phyloP scores from a whole-genome alignment of 2,329 filamentous ascomycete genomes.

The Aspergillus thermomutatus region DNA sequence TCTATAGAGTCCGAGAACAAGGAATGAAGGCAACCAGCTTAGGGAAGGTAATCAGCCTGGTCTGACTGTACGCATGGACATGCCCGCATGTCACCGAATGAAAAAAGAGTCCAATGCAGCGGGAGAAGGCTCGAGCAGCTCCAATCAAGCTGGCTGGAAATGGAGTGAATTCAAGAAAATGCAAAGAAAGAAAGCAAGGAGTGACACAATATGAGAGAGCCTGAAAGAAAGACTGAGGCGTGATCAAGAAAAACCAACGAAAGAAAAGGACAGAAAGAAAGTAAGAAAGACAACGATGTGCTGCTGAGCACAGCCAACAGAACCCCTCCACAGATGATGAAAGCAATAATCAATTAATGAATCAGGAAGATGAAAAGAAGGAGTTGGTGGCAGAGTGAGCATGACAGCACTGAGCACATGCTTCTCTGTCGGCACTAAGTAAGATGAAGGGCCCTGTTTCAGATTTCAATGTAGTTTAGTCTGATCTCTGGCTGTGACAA shows the following conservation, averaged over 20 bases:
- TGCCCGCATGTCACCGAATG: constrained; percentile 19
- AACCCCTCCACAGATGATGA: background rate
- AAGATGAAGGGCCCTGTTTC: constrained; percentile 15
- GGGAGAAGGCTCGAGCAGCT: constrained; percentile 3
- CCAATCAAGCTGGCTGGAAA: background rate
- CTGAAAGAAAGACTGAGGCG: constrained; percentile 1
- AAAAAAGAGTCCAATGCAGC: background rate
- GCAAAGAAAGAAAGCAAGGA: constrained; percentile 2
- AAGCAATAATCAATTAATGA: background rate
- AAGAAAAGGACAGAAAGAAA: constrained; percentile 2
- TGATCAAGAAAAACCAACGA: background rate
- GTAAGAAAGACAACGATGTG: background rate
- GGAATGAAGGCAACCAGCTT: background rate
- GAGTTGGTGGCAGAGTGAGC: background rate
- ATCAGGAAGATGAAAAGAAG: background rate
- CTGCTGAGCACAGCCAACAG: background rate
- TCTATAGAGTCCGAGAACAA: background rate
- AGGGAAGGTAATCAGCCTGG: background rate
- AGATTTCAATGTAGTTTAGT: constrained; percentile 1
- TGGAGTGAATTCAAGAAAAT: background rate
- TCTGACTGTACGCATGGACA: constrained; percentile 13
- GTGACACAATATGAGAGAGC: background rate
- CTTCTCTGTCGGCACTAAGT: background rate
- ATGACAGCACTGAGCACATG: background rate
- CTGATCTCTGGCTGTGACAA: background rate